Evolutionary conservation across 2,329 filamentous ascomycete species (phyloP), one percentile per base, ranked within the genome.

Genomic region (Aspergillus brunneoviolaceus): DNA sequence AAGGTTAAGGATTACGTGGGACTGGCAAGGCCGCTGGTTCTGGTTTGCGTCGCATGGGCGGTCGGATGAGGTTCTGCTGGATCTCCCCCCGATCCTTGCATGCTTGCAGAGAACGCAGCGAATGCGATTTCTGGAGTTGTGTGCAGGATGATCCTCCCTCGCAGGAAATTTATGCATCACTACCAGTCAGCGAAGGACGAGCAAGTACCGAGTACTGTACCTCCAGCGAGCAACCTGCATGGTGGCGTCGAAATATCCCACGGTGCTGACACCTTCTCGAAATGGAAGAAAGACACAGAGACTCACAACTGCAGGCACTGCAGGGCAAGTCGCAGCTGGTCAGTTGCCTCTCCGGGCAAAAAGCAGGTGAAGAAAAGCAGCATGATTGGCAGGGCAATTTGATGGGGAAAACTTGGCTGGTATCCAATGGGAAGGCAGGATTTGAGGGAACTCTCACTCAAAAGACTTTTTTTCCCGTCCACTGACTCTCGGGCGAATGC

Each of bases 351-450:
- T 61, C 59, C 23, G 54, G 57, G 64, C 49, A 59, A 21, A 53
- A 23, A 63, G 62, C 64, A 66, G 57, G 12, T 27, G 47, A 33
- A 35, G 39, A 10, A 64, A 61, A 64, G 60, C 55, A 65, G 58
- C 49, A n/a, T 65, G 56, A 64, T 64, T 65, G 62, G 62, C 14
- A 47, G 35, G 33, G 14, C 6, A 35, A 14, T 19, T 31, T 14
- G 35, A 31, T 27, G 54, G 50, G 35, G 53, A 47, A n/a, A 42
- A 14, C 29, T 12, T 9, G 33, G 33, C 51, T 53, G 54, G 58
- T 51, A 62, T 42, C 51, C 50, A 60, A 62, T 57, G 9, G 27
- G 21, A 52, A 19, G 39, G 49, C 50, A 51, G 9, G 21, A 2
- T 19, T 39, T 31, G 31, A 25, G 52, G 19, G 25, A 55, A 23